phyloP scores from a whole-genome alignment of 345 rosid species.

The Citrus sp. region DNA sequence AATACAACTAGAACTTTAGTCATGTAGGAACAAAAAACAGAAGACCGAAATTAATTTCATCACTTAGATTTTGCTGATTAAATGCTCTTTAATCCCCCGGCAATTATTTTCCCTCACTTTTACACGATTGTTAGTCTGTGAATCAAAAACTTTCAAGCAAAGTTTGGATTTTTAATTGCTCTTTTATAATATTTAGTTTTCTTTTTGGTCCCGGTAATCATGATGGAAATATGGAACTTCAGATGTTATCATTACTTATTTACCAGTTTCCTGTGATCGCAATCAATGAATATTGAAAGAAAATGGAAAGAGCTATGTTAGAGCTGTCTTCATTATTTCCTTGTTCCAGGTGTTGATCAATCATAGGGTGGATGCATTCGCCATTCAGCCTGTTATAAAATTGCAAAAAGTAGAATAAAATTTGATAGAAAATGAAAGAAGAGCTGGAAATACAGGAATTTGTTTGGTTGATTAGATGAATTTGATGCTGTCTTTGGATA shows the following conservation, averaged over 20 bases:
- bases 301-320: not conserved
- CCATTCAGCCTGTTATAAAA: not conserved
- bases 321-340: not conserved
- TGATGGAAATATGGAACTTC: not conserved
- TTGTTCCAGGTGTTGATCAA: not conserved
- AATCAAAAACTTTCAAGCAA: not conserved
- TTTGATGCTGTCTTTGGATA: not conserved
- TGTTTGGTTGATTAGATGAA: not conserved
- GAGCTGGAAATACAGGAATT: not conserved
- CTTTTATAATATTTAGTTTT: not conserved
- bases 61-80: slow-evolving; percentile 24
- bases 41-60: not conserved
- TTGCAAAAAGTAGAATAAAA: no score
- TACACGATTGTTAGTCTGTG: slow-evolving; percentile 3
- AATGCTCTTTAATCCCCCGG: slow-evolving; percentile 31
- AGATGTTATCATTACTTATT: not conserved
- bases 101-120: not conserved
- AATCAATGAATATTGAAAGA: not conserved
- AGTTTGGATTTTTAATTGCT: not conserved
- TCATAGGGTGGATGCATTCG: not conserved
- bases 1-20: slow-evolving; percentile 76
- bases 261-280: not conserved
- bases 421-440: not conserved
- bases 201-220: not conserved
- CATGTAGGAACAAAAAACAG: not conserved